phyloP scores from a whole-genome alignment of 441 rosid species.

The Dalechampia spathulata region DNA sequence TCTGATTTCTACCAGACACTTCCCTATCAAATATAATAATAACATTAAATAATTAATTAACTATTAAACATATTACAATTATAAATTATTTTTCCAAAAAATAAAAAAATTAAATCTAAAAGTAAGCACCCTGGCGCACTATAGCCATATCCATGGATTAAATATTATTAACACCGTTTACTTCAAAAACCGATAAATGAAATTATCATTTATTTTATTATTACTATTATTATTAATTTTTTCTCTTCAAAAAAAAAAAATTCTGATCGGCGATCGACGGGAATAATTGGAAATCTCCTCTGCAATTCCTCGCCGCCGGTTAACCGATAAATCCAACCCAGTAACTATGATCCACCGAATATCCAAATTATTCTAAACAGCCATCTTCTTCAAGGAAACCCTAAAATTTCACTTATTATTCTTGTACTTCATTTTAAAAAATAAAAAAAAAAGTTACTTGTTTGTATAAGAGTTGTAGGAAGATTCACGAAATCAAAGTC shows the following conservation, averaged over 20 bases:
- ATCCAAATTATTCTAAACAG: too few relatives aligned
- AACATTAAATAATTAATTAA: too few relatives aligned
- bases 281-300: background rate
- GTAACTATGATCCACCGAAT: slow-evolving; percentile 5
- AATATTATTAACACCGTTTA: slow-evolving; percentile 73
- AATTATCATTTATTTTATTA: too few relatives aligned
- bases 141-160: slow-evolving; percentile 45
- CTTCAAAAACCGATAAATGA: slow-evolving; percentile 41
- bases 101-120: background rate
- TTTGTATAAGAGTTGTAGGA: too few relatives aligned
- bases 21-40: background rate
- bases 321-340: background rate
- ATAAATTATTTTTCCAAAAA: background rate
- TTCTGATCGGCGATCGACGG: slow-evolving; percentile 59
- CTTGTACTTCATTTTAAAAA: slow-evolving; percentile 27
- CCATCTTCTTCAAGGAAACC: too few relatives aligned
- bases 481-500: slow-evolving; percentile 41
- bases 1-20: slow-evolving; percentile 5
- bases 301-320: slow-evolving; percentile 38
- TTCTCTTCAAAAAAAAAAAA: slow-evolving; percentile 19
- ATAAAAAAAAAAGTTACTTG: too few relatives aligned
- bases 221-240: slow-evolving; percentile 1
- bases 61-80: too few relatives aligned
- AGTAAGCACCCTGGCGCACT: slow-evolving; percentile 36
- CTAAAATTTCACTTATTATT: too few relatives aligned